Base-by-base conservation (phyloP, 2,329 filamentous ascomycete species). In the Triangularia setosa region DNA sequence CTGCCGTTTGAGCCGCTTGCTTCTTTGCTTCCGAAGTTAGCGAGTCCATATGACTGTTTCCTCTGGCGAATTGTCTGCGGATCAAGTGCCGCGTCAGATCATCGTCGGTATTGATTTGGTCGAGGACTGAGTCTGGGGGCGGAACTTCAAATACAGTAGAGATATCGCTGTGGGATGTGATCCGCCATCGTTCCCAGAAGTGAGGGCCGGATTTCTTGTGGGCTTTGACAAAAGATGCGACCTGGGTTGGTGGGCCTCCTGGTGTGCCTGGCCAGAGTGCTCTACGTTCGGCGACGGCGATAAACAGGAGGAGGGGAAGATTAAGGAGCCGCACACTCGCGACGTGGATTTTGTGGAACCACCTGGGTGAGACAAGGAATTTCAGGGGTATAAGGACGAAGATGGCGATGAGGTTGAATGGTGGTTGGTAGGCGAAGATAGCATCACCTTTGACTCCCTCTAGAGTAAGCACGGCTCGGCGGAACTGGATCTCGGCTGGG, bases 291-390 rank as follows among this genome's bases (percentile, higher is more conserved):
- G 88, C 83, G 21, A 88, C 77, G 18, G 88, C 86, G 65, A 96
- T 90, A 65, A 89, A 70, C 3, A 94, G 81, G 1, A 96, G 81
- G 4, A 93, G 79, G 0, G 92, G 92, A 2, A 90, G 81, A 75
- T 95, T 95, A 71, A 93, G 83, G 8, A 87, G 78, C 40, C 91
- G 87, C 23, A 95, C 89, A 9, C 86, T 85, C 64, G 87, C 86
- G 64, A 96, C 91, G 73, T 96, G 93, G 72, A 94, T 90, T 77
- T 94, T 95, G 80, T 96, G 92, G 73, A 95, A 95, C 91, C 91
- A 94, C 54, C 92, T 87, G 0, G 90, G 87, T n/a, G 87, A 87
- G 35, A 92, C 81, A n/a, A 91, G 70, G 71, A 91, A 91, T 71
- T 92, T 93, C 66, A 95, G 82, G 0, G 92, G 92, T 1, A 94